phyloP scores from a whole-genome alignment of 2,329 filamentous ascomycete genomes.

The Neurospora crassa region DNA sequence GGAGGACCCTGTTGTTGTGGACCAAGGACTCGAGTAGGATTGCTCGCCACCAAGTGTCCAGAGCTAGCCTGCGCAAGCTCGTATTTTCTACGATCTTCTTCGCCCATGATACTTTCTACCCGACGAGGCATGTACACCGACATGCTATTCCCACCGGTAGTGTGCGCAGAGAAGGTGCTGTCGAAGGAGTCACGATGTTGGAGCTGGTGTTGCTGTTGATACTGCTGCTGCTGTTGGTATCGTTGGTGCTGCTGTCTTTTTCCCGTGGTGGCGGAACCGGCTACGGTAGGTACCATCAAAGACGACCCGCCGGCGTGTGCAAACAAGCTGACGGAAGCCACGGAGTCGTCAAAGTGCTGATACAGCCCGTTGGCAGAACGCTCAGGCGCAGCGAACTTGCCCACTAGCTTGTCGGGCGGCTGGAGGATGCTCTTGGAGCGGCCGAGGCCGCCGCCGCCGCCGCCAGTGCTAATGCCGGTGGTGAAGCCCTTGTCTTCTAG shows the following conservation, averaged over 20 bases:
- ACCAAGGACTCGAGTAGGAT: not conserved
- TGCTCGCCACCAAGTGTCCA: slow-evolving; percentile 24
- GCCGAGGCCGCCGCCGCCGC: slow-evolving; percentile 22
- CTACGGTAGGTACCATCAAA: slow-evolving; percentile 5
- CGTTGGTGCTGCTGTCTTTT: slow-evolving; percentile 25
- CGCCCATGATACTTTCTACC: slow-evolving; percentile 68
- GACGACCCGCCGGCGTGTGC: slow-evolving; percentile 11
- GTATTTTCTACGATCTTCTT: slow-evolving; percentile 68
- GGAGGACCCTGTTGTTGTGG: slow-evolving; percentile 24
- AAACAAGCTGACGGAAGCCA: slow-evolving; percentile 40
- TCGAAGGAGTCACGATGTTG: slow-evolving; percentile 56
- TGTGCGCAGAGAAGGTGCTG: slow-evolving; percentile 50
- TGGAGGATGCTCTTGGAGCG: slow-evolving; percentile 51
- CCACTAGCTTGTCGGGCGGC: slow-evolving; percentile 66
- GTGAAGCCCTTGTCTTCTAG: slow-evolving; percentile 16
- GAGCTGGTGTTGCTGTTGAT: slow-evolving; percentile 23
- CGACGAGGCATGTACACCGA: slow-evolving; percentile 57
- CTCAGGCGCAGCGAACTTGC: slow-evolving; percentile 66
- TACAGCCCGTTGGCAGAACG: slow-evolving; percentile 61
- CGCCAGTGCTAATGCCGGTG: slow-evolving; percentile 21
- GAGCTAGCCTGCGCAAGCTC: slow-evolving; percentile 55
- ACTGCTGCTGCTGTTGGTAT: not conserved
- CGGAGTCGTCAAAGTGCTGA: slow-evolving; percentile 57
- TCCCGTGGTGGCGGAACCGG: slow-evolving; percentile 15
- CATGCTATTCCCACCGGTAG: slow-evolving; percentile 31